These are phyloP conservation scores for Gyromitra esculenta DNA, from an alignment of 2,329 filamentous ascomycete genomes.

Conservation along the genomic window DNA sequence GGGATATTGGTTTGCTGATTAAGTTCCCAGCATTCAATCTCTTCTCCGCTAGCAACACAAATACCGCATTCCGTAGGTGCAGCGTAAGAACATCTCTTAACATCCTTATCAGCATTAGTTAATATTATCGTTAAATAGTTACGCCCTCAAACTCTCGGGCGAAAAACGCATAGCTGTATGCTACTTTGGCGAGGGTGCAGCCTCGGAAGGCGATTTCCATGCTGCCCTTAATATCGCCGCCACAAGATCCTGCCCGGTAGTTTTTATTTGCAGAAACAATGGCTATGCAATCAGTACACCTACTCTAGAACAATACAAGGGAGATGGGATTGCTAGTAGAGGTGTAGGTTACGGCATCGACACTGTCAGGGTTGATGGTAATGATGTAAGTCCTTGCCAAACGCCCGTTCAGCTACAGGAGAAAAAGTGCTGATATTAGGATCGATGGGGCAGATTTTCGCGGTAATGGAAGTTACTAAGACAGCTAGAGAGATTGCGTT, in stretches of 20 bases:
- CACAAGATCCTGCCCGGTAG: conserved; percentile 83
- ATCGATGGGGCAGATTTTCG: conserved; percentile 70
- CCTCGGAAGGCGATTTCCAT: conserved; percentile 91
- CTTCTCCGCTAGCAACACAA: conserved; percentile 85
- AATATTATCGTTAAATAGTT: conserved; percentile 59
- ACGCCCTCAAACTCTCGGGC: conserved; percentile 84
- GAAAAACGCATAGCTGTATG: conserved; percentile 77
- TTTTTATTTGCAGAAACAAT: conserved; percentile 94
- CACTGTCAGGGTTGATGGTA: conserved; percentile 91
- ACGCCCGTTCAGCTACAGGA: too few relatives aligned
- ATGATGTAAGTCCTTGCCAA: conserved; percentile 66
- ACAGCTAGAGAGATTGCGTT: conserved; percentile 81
- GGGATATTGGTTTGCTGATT: not conserved
- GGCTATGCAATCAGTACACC: conserved; percentile 91
- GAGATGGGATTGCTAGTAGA: conserved; percentile 87
- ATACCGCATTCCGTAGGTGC: conserved; percentile 88
- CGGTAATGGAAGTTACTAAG: conserved; percentile 81
- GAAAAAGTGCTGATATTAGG: conserved; percentile 14
- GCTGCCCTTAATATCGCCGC: conserved; percentile 90
- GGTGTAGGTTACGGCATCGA: conserved; percentile 94
- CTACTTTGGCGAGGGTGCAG: conserved; percentile 91
- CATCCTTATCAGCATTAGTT: not conserved
- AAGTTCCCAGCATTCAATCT: conserved; percentile 76
- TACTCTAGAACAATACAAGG: conserved; percentile 88
- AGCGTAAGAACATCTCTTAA: conserved; percentile 62